A percentile compares a stretch with the other conserved stretches of the same genome.
These are phyloP conservation scores for Botrytis porri DNA, from an alignment of 2,329 filamentous ascomycete species.

Conservation along the genomic window DNA sequence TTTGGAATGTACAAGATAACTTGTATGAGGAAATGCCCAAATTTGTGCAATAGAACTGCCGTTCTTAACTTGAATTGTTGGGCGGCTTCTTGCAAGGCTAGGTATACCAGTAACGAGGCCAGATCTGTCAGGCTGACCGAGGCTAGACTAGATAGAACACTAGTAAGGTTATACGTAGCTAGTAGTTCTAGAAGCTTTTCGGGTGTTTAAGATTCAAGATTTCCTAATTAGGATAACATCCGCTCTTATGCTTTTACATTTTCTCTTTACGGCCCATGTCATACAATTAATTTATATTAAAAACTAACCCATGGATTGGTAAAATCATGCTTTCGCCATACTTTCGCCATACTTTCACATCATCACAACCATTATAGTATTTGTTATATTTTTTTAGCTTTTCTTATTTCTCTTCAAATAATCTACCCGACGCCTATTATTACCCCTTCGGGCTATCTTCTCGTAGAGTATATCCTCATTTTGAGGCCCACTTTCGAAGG, in stretches of 20 bases:
- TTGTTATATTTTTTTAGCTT: background rate
- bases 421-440: constrained; percentile 22
- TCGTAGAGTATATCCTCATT: constrained; percentile 17
- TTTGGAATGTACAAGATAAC: background rate
- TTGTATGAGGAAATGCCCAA: background rate
- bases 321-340: background rate
- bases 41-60: background rate
- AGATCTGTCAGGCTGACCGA: constrained; percentile 9
- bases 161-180: background rate
- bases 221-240: too few relatives aligned
- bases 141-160: constrained; percentile 3
- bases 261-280: background rate
- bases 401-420: constrained; percentile 13
- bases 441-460: constrained; percentile 1
- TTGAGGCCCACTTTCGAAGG: constrained; percentile 4
- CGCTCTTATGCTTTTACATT: background rate
- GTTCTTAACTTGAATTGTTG: constrained; percentile 4
- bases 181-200: constrained; percentile 6
- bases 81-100: constrained; percentile 10
- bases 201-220: background rate
- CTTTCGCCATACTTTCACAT: background rate
- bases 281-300: background rate
- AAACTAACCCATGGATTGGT: background rate
- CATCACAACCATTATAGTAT: too few relatives aligned
- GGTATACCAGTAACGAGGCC: constrained; percentile 5